A percentile compares a stretch with the other conserved stretches of the same genome.
Evolutionary conservation across 2,329 filamentous ascomycete genomes (phyloP).

Genomic region (Alternaria consortialis): DNA sequence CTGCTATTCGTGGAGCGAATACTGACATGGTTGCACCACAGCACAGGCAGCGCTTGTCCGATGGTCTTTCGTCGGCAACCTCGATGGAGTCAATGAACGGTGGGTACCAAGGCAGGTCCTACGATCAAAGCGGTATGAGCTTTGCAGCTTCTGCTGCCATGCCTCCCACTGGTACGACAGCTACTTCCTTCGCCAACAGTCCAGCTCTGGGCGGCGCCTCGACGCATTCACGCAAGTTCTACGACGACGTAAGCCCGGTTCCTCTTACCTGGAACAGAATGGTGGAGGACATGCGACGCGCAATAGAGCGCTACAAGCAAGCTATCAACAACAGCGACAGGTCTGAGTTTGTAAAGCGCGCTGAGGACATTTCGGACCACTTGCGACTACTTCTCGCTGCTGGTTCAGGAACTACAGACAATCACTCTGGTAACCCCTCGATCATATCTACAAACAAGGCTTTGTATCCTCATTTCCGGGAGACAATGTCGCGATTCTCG

Average conservation of each 20-base stretch:
- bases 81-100: slow-evolving; percentile 91
- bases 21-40: slow-evolving; percentile 29
- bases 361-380: slow-evolving; percentile 99
- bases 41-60: slow-evolving; percentile 65
- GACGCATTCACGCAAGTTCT: slow-evolving; percentile 80
- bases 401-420: slow-evolving; percentile 96
- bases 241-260: slow-evolving; percentile 83
- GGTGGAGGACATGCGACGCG: slow-evolving; percentile 90
- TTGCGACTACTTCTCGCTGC: slow-evolving; percentile 91
- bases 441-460: slow-evolving; percentile 99
- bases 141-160: slow-evolving; percentile 56
- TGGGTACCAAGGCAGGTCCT: slow-evolving; percentile 67
- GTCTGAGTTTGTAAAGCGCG: slow-evolving; percentile 89
- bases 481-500: slow-evolving; percentile 99
- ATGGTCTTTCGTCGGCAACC: slow-evolving; percentile 82
- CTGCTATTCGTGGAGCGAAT: slow-evolving; percentile 7
- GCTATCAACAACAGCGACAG: slow-evolving; percentile 84
- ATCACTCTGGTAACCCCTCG: slow-evolving; percentile 98
- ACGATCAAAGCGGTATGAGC: slow-evolving; percentile 52
- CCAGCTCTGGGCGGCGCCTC: slow-evolving; percentile 54
- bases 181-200: slow-evolving; percentile 65
- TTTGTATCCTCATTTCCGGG: slow-evolving; percentile 93
- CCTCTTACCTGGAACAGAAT: slow-evolving; percentile 89
- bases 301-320: slow-evolving; percentile 88
- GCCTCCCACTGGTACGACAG: slow-evolving; percentile 60